Evolutionary conservation across 345 rosid species (phyloP), one percentile per base, ranked within the genome.

Genomic region (Acer saccharum): DNA sequence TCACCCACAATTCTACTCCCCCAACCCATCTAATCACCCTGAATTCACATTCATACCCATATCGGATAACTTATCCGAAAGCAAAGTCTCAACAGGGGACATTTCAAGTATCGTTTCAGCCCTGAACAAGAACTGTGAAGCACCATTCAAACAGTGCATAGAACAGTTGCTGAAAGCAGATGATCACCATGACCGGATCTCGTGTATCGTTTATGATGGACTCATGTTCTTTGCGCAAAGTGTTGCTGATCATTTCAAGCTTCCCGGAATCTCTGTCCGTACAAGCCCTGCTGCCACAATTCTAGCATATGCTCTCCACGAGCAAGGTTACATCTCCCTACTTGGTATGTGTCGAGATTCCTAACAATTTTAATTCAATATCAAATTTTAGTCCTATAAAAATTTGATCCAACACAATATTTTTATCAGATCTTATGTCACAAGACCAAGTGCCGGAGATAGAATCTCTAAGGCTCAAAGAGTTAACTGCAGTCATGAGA

Each of bases 1-100:
- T 27, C 85, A 86, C 68, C 77, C 89, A 27, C 27, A 79, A 20
- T 82, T 80, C 75, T 81, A 86, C 74, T 69, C 78, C 18, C 82
- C 85, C 0, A n/a, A 77, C 41, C 61, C 80, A 4, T 66, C 79
- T 43, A 43, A 43, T 43, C 46, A 43, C 46, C 46, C 9, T 8
- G 46, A 43, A 9, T 43, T 43, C 46, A 43, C 46, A 43, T 43
- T 43, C 46, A 43, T 43, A 43, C 46, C 46, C 46, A 7, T 43
- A 43, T 43, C 46, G 46, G 10, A 9, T 43, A 43, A 43, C 46
- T 43, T 43, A 43, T 43, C 11, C 46, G 46, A 43, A 43, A 43
- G 46, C 46, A 43, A 9, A 43, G 46, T 68, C 41, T 66, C 81
- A 9, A 21, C 69, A 0, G 27, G 10, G 3, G 75, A 82, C 75